These are phyloP conservation scores for Colletotrichum sidae DNA, from an alignment of 2,329 filamentous ascomycete genomes.

Conservation along the genomic window DNA sequence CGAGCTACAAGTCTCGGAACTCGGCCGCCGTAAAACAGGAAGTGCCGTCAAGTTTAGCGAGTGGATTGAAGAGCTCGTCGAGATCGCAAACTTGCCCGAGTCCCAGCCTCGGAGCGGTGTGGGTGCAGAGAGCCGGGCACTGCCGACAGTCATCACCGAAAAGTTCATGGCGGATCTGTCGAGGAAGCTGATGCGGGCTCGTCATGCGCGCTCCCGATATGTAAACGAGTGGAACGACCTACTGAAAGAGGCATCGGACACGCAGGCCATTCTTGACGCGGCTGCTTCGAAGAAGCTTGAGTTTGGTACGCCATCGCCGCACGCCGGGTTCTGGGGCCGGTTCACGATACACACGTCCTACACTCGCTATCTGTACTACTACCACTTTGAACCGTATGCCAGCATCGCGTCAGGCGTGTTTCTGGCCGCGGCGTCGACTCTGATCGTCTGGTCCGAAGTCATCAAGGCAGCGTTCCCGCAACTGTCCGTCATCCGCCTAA, in stretches of 20 bases:
- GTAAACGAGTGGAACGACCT: constrained; percentile 87
- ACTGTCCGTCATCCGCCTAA: constrained; percentile 76
- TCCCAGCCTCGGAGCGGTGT: constrained; percentile 59
- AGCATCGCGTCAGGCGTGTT: constrained; percentile 74
- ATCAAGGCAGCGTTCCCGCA: constrained; percentile 84
- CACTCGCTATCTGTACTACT: constrained; percentile 82
- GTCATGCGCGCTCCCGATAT: constrained; percentile 86
- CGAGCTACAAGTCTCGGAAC: constrained; percentile 82
- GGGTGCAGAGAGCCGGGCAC: constrained; percentile 56
- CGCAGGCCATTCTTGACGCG: constrained; percentile 87
- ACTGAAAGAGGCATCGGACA: constrained; percentile 77
- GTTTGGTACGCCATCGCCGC: constrained; percentile 71
- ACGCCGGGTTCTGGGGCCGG: constrained; percentile 65
- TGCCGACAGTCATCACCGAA: constrained; percentile 90
- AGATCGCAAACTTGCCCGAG: constrained; percentile 79
- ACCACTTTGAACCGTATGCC: constrained; percentile 76
- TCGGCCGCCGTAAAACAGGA: constrained; percentile 84
- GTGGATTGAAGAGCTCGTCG: constrained; percentile 95
- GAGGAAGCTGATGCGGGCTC: constrained; percentile 81
- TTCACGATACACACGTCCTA: constrained; percentile 79
- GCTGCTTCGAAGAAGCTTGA: constrained; percentile 83
- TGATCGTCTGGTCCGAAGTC: constrained; percentile 93
- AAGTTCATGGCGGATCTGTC: constrained; percentile 93
- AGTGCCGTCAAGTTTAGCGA: constrained; percentile 82
- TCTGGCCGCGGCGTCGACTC: constrained; percentile 79